Evolutionary conservation across 129 eudicot genomes (phyloP).

Genomic region (Mikania micrantha): DNA sequence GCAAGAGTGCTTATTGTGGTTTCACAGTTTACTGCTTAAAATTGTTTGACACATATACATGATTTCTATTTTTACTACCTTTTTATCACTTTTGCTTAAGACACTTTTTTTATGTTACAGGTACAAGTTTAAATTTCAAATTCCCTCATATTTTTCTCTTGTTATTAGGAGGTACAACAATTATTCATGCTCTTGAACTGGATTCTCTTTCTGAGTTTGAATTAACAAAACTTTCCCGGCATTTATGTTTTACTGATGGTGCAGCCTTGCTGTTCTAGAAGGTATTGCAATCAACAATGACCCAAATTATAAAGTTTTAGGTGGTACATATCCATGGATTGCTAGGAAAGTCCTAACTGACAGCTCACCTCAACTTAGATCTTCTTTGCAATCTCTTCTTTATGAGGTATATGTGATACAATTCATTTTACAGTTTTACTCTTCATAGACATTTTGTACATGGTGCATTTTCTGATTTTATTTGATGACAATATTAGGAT

Average conservation of each 20-base stretch:
- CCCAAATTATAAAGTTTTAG: conserved; percentile 92
- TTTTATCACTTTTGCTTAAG: not conserved
- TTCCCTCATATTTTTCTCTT: conserved; percentile 92
- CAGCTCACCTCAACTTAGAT: conserved; percentile 73
- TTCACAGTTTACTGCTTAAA: too few relatives aligned
- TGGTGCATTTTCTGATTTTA: conserved; percentile 1
- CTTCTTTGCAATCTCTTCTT: conserved; percentile 75
- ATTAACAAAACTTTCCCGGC: not conserved
- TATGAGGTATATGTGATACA: conserved; percentile 48
- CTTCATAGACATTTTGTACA: too few relatives aligned
- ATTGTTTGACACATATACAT: too few relatives aligned
- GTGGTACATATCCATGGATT: conserved; percentile 98
- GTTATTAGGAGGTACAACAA: conserved; percentile 83
- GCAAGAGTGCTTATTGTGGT: too few relatives aligned
- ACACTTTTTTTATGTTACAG: conserved; percentile 32
- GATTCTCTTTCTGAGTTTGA: not conserved
- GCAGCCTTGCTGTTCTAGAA: conserved; percentile 96
- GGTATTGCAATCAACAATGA: conserved; percentile 79
- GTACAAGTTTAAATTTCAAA: conserved; percentile 92
- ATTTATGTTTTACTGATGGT: conserved; percentile 11
- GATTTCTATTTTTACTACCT: not conserved
- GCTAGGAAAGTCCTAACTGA: conserved; percentile 87
- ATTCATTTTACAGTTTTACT: not conserved
- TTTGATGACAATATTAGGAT: conserved; percentile 37
- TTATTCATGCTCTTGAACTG: conserved; percentile 20